phyloP scores from a whole-genome alignment of 441 rosid species.

The Theobroma grandiflorum region DNA sequence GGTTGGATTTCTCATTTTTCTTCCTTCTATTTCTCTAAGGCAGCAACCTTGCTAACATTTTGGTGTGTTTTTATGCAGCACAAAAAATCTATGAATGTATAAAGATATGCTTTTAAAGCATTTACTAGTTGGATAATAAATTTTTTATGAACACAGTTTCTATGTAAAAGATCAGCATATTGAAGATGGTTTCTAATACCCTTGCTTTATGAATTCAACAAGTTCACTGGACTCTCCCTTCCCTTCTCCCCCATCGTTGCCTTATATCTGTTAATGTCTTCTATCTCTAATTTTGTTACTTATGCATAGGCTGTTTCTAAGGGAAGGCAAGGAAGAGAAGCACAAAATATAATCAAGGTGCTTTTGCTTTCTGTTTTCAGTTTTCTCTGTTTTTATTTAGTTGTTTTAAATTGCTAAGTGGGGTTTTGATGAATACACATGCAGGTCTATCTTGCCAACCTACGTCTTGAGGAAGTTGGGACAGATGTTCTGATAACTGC shows the following conservation, averaged over 20 bases:
- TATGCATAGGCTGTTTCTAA: slow-evolving; percentile 71
- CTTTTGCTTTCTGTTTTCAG: slow-evolving; percentile 21
- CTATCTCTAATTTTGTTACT: slow-evolving; percentile 19
- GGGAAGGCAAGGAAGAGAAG: slow-evolving; percentile 96
- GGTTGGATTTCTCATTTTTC: slow-evolving; percentile 1
- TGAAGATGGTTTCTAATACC: neutral
- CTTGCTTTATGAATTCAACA: neutral
- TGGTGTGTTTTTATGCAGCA: neutral
- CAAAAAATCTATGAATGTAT: neutral
- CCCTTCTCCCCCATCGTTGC: neutral
- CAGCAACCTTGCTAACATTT: neutral
- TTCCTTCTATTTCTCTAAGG: neutral
- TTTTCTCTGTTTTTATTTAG: neutral
- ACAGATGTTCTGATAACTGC: slow-evolving; percentile 79
- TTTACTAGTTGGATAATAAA: neutral
- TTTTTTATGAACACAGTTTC: neutral
- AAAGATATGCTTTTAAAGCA: neutral
- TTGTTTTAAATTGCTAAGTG: slow-evolving; percentile 21
- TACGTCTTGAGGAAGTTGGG: slow-evolving; percentile 74
- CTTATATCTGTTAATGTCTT: slow-evolving; percentile 3
- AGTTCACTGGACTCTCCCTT: neutral
- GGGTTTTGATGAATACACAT: slow-evolving; percentile 13
- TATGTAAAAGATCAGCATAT: neutral
- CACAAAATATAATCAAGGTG: slow-evolving; percentile 78
- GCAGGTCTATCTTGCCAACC: slow-evolving; percentile 79